A percentile compares a stretch with the other conserved stretches of the same genome.
phyloP scores from a whole-genome alignment of 306 rosid genomes.

The Rosa multiflora region DNA sequence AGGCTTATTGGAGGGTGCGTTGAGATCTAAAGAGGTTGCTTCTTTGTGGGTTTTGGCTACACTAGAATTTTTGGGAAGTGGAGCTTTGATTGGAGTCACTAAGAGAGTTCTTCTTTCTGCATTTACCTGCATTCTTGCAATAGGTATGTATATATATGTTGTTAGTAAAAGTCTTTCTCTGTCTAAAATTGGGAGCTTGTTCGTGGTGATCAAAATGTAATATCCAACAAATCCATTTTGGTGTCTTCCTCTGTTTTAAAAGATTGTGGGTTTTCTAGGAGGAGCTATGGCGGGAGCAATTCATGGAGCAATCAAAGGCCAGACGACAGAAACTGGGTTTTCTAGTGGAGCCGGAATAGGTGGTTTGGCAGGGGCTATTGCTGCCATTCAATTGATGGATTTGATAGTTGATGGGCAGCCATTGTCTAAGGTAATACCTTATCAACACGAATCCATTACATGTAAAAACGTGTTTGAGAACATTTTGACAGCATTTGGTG shows the following conservation, averaged over 20 bases:
- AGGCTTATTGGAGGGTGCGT: constrained; percentile 6
- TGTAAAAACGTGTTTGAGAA: not conserved
- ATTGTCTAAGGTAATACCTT: constrained; percentile 28
- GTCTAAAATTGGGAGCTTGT: not conserved
- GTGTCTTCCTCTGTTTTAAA: not conserved
- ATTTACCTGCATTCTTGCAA: constrained; percentile 32
- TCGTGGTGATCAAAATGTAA: not conserved
- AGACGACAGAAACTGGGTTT: constrained; percentile 46
- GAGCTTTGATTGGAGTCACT: not conserved
- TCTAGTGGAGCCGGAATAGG: constrained; percentile 32
- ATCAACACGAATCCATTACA: not conserved
- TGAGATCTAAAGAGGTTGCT: constrained; percentile 14
- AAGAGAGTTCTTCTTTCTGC: constrained; percentile 25
- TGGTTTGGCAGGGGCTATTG: constrained; percentile 40
- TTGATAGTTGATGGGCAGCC: constrained; percentile 23
- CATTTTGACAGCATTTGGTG: not conserved
- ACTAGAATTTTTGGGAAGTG: not conserved
- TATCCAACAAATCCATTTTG: not conserved
- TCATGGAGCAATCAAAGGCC: constrained; percentile 52
- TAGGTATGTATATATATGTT: constrained; percentile 29
- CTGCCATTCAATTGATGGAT: constrained; percentile 41
- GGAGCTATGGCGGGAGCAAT: constrained; percentile 41
- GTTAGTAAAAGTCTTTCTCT: not conserved
- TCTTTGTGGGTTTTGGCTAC: constrained; percentile 11
- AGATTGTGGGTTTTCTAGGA: constrained; percentile 25